Evolutionary conservation across 2,329 filamentous ascomycete species (phyloP).

Genomic region (Fusarium metavorans): DNA sequence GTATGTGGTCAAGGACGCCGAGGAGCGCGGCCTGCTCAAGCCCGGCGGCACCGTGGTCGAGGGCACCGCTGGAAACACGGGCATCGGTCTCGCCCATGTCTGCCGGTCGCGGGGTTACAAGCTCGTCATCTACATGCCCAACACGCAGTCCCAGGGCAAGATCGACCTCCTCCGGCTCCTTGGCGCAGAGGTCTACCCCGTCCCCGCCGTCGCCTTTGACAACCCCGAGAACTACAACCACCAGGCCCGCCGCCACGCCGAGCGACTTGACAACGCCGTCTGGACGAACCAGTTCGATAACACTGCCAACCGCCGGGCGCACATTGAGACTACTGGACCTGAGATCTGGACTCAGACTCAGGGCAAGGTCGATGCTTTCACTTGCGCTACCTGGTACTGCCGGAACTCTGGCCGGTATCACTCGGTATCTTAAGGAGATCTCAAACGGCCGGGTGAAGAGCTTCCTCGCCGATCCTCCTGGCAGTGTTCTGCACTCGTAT

Average conservation of each 20-base stretch:
- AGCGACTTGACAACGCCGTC: conserved; percentile 85
- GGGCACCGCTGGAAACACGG: conserved; percentile 97
- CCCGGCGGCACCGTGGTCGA: conserved; percentile 96
- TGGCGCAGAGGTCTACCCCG: conserved; percentile 94
- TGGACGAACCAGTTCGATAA: conserved; percentile 99
- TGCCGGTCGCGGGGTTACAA: conserved; percentile 93
- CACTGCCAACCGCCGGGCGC: conserved; percentile 89
- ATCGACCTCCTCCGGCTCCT: conserved; percentile 91
- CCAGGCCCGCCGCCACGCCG: conserved; percentile 91
- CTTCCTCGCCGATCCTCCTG: conserved; percentile 94
- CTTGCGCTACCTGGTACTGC: conserved; percentile 94
- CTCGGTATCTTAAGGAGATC: conserved; percentile 87
- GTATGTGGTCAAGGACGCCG: conserved; percentile 93
- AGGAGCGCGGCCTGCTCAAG: conserved; percentile 84
- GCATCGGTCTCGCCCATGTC: conserved; percentile 96
- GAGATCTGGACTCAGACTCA: conserved; percentile 96
- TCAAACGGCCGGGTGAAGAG: conserved; percentile 83
- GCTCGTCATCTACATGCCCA: conserved; percentile 99
- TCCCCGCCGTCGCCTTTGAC: conserved; percentile 95
- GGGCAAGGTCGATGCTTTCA: conserved; percentile 92
- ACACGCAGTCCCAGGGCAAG: conserved; percentile 98
- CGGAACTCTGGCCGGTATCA: conserved; percentile 90
- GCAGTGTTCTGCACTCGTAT: conserved; percentile 93
- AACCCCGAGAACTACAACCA: conserved; percentile 98
- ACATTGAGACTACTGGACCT: conserved; percentile 96